Evolutionary conservation across 768 basidiomycete species (phyloP).

Genomic region (Lanmaoa rubissima): DNA sequence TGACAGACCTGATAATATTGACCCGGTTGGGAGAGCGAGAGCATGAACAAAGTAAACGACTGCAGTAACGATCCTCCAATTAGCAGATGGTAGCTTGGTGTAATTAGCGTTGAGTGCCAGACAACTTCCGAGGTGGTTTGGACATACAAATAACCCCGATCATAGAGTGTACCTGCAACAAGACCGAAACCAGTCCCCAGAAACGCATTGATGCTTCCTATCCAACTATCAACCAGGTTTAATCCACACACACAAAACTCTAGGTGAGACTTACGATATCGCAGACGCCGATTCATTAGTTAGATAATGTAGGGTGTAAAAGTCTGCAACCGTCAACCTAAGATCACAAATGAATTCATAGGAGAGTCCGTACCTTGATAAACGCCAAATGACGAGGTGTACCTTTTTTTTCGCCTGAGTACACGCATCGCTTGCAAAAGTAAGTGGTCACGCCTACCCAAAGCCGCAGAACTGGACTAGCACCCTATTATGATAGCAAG

Average conservation of each 20-base stretch:
- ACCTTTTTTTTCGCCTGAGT: constrained; percentile 18
- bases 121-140: not conserved
- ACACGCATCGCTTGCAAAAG: too few species aligned
- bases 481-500: too few species aligned
- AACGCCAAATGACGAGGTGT: constrained; percentile 38
- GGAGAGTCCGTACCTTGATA: constrained; percentile 34
- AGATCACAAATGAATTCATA: not conserved
- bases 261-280: constrained; percentile 33
- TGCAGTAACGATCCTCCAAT: constrained; percentile 46
- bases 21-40: constrained; percentile 42
- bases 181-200: constrained; percentile 38
- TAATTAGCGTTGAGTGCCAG: not conserved
- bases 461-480: too few species aligned
- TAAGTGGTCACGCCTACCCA: not conserved
- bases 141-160: constrained; percentile 50
- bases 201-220: constrained; percentile 48
- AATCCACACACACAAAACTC: not conserved
- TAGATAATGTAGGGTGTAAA: constrained; percentile 38
- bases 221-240: constrained; percentile 31
- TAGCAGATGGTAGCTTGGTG: constrained; percentile 40
- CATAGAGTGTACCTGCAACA: constrained; percentile 45
- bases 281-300: constrained; percentile 32
- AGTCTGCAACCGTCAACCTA: constrained; percentile 28
- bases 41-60: constrained; percentile 41
- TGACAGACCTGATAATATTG: constrained; percentile 43